phyloP scores from a whole-genome alignment of 2,329 filamentous ascomycete species.

The Clarireedia sp. region DNA sequence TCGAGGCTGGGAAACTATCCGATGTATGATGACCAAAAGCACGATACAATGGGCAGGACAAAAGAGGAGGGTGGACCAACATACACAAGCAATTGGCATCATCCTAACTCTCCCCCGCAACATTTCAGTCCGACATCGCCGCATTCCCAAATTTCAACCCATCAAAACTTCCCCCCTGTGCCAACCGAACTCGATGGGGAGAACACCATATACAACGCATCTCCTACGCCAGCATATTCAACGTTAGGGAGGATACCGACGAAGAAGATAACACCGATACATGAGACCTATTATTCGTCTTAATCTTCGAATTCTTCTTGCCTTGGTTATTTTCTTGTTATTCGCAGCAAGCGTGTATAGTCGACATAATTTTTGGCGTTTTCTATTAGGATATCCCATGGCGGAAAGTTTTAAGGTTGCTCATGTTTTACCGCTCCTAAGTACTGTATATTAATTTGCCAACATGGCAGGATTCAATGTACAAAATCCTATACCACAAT shows the following conservation, averaged over 20 bases:
- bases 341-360: not conserved
- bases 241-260: conserved; percentile 8
- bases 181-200: conserved; percentile 5
- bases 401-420: conserved; percentile 1
- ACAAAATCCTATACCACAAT: not conserved
- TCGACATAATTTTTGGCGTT: not conserved
- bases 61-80: not conserved
- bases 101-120: not conserved
- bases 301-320: conserved; percentile 3
- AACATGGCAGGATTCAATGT: not conserved
- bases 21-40: not conserved
- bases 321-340: not conserved
- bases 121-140: conserved; percentile 5
- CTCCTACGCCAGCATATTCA: conserved; percentile 17
- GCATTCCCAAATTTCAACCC: conserved; percentile 9
- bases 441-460: not conserved
- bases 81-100: not conserved
- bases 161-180: not conserved
- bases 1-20: not conserved
- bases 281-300: conserved; percentile 20
- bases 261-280: conserved; percentile 13
- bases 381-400: not conserved
- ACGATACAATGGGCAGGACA: not conserved
- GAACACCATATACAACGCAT: not conserved
- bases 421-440: not conserved